A percentile compares a stretch with the other conserved stretches of the same genome.
Evolutionary conservation across 805 yeast genomes (phyloP).

Genomic region (Yarrowia divulgata): DNA sequence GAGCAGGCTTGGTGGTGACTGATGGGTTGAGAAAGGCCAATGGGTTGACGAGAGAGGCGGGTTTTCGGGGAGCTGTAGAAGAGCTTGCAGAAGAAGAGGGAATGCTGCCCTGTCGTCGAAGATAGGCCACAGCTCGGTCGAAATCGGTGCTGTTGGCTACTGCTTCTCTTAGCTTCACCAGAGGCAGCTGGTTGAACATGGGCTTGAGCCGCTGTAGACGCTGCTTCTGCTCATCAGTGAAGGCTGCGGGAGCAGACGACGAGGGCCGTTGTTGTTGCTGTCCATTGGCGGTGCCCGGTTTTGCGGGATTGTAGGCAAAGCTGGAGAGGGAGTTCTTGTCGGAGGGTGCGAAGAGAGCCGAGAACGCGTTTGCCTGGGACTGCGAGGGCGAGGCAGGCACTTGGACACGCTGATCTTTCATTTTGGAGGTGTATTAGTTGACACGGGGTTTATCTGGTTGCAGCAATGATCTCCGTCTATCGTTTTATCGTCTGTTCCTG

Average conservation of each 20-base stretch:
- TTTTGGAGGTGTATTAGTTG: neutral
- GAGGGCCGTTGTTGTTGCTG: neutral
- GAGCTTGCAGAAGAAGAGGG: neutral
- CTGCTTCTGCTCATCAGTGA: conserved; percentile 30
- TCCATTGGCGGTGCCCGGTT: conserved; percentile 1
- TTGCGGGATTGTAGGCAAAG: conserved; percentile 27
- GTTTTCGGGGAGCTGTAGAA: neutral
- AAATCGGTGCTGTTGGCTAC: conserved; percentile 23
- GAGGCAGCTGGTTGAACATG: conserved; percentile 37
- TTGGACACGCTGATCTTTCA: conserved; percentile 32
- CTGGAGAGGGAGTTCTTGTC: conserved; percentile 32
- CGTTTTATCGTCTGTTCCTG: conserved; percentile 4
- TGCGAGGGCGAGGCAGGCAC: conserved; percentile 24
- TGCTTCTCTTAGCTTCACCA: conserved; percentile 35
- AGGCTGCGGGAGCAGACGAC: neutral
- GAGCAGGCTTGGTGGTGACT: conserved; percentile 8
- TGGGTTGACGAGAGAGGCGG: conserved; percentile 14
- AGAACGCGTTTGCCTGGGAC: conserved; percentile 27
- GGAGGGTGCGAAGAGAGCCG: conserved; percentile 24
- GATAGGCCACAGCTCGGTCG: conserved; percentile 35
- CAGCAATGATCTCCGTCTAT: neutral
- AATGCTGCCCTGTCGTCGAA: conserved; percentile 24
- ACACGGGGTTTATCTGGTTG: neutral
- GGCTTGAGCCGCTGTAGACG: conserved; percentile 31
- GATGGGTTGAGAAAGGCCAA: conserved; percentile 28